A percentile compares a stretch with the other conserved stretches of the same genome.
Evolutionary conservation across 345 rosid species (phyloP).

Genomic region (Capsella bursapastoris): DNA sequence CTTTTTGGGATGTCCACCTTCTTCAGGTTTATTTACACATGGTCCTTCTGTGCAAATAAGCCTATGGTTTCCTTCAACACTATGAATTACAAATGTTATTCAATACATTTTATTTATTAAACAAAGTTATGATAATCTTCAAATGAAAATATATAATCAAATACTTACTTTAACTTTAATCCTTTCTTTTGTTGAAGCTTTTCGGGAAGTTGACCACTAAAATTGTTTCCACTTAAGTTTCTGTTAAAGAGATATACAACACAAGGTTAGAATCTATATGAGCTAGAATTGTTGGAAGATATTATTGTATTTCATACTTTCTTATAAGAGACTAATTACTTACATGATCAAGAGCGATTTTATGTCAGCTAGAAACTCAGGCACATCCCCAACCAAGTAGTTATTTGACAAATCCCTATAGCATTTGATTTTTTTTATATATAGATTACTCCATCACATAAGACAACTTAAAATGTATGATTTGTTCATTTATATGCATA

Average conservation of each 20-base stretch:
- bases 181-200: neutral
- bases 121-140: neutral
- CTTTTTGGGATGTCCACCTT: neutral
- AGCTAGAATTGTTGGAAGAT: neutral
- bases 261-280: neutral
- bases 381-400: neutral
- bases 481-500: neutral
- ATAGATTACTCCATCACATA: neutral
- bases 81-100: neutral
- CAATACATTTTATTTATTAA: neutral
- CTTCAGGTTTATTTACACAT: neutral
- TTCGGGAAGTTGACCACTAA: neutral
- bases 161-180: neutral
- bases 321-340: neutral
- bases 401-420: neutral
- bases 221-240: neutral
- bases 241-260: neutral
- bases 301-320: neutral
- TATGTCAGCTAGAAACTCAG: slow-evolving; percentile 1
- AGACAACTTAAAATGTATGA: neutral
- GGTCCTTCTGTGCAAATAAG: neutral
- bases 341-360: slow-evolving; percentile 6
- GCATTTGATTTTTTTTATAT: neutral
- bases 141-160: neutral
- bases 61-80: neutral